phyloP scores from a whole-genome alignment of 208 protist genomes.

The Tritrichomonas musculus region DNA sequence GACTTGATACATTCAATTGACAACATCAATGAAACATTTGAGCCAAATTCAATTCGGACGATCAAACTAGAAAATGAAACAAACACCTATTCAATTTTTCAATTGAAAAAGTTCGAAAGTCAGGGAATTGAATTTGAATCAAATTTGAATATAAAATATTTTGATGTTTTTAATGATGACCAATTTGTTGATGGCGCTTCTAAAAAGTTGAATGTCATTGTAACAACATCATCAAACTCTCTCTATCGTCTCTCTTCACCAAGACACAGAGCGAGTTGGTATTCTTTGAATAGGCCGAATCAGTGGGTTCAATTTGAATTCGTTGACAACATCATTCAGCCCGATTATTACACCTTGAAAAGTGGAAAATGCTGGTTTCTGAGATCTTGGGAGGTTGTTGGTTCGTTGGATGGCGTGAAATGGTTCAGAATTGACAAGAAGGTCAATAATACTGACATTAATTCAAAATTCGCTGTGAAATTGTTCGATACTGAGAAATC shows the following conservation, averaged over 20 bases:
- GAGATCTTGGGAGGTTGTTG: background rate
- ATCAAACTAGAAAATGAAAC: no score
- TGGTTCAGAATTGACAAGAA: background rate
- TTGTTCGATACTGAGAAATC: background rate
- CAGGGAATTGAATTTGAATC: no score
- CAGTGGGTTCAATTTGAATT: constrained; percentile 2
- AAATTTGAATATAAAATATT: no score
- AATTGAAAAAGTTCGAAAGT: no score
- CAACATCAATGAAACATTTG: no score
- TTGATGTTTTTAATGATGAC: no score
- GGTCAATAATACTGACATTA: background rate
- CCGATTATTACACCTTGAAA: background rate
- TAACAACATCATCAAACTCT: background rate
- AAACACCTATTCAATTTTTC: no score
- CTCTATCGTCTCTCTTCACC: background rate
- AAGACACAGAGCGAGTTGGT: background rate
- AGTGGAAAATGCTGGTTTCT: background rate
- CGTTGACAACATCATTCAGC: background rate
- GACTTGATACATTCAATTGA: no score
- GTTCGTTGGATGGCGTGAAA: background rate
- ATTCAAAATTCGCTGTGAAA: background rate
- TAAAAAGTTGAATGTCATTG: no score
- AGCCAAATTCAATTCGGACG: no score
- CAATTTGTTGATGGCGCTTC: no score
- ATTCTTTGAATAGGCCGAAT: no score